A percentile compares a stretch with the other conserved stretches of the same genome.
These are phyloP conservation scores for Podila clonocystis DNA, from an alignment of 192 early-diverging fungal genomes.

Conservation along the genomic window DNA sequence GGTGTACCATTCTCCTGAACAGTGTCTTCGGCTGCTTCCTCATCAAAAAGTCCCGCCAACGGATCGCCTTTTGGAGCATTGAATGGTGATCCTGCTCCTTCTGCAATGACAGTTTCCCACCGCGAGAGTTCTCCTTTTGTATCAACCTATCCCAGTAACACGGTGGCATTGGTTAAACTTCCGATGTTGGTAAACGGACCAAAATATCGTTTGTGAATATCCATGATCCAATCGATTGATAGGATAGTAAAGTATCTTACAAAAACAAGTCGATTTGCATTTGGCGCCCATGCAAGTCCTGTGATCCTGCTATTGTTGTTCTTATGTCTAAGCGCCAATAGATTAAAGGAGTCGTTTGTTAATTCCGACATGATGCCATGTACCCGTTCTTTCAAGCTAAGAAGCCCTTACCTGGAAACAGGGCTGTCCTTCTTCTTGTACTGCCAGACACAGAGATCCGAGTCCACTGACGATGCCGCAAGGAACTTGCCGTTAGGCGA, in stretches of 20 bases:
- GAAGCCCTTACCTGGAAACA: conserved; percentile 7
- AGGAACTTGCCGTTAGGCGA: conserved; percentile 73
- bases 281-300: conserved; percentile 75
- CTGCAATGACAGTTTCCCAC: conserved; percentile 66
- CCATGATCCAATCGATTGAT: not conserved
- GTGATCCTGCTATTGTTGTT: conserved; percentile 54
- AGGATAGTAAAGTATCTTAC: conserved; percentile 42
- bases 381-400: not conserved
- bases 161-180: not conserved
- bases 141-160: conserved; percentile 53
- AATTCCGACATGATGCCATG: not conserved
- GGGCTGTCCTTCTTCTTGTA: conserved; percentile 59
- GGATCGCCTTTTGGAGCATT: conserved; percentile 33
- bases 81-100: conserved; percentile 53
- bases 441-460: conserved; percentile 74
- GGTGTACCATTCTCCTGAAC: not conserved
- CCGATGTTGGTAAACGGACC: not conserved
- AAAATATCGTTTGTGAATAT: not conserved
- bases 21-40: conserved; percentile 33
- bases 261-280: conserved; percentile 68
- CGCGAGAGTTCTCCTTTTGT: conserved; percentile 61
- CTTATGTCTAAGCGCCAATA: conserved; percentile 29
- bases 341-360: not conserved
- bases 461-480: conserved; percentile 55
- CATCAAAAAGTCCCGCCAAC: conserved; percentile 57